Base-by-base conservation (phyloP, 192 early-diverging fungal species). In the Coemansia sp. region DNA sequence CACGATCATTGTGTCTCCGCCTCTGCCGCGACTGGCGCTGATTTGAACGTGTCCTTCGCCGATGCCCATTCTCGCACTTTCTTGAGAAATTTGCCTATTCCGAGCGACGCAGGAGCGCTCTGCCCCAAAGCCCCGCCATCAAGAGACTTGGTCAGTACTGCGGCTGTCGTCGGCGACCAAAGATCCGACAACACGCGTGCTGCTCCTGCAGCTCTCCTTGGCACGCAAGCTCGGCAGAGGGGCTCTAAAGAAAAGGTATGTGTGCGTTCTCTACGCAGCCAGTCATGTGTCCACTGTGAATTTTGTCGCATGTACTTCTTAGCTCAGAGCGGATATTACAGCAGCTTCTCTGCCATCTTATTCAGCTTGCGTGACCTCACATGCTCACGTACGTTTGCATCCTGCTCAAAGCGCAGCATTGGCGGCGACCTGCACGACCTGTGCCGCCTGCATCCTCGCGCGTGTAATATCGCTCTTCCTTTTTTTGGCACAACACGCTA, bases 341-440 rank as follows among this genome's bases (percentile, higher is more conserved):
- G 4, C 24, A 25, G 5, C 24, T 15, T 51, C 47, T 51, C 27
- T 51, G 15, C 19, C 15, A 3, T 19, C 17, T 43, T n/a, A 19
- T 15, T 43, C 6, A 6, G 42, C 47, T 51, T 20, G 12, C 47
- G 25, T 51, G 47, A 51, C 47, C 47, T 51, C 47, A 51, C 47
- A 51, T 51, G 47, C 27, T 51, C 24, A 15, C 47, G 11, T 51
- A 51, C 47, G 27, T 25, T 51, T 51, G 47, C 47, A 51, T 51
- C 22, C 47, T 51, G 25, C 24, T 14, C 47, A 12, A 51, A 15
- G 27, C 11, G 27, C 47, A 6, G n/a, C n/a, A n/a, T n/a, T n/a
- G n/a, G n/a, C n/a, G n/a, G n/a, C n/a, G n/a, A n/a, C n/a, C n/a
- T n/a, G n/a, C n/a, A n/a, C n/a, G n/a, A n/a, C n/a, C n/a, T n/a